Percentiles rank a stretch among this genome's conserved stretches.
These are phyloP conservation scores for Setomelanomma holmii DNA, from an alignment of 2,329 filamentous ascomycete genomes.

Conservation along the genomic window DNA sequence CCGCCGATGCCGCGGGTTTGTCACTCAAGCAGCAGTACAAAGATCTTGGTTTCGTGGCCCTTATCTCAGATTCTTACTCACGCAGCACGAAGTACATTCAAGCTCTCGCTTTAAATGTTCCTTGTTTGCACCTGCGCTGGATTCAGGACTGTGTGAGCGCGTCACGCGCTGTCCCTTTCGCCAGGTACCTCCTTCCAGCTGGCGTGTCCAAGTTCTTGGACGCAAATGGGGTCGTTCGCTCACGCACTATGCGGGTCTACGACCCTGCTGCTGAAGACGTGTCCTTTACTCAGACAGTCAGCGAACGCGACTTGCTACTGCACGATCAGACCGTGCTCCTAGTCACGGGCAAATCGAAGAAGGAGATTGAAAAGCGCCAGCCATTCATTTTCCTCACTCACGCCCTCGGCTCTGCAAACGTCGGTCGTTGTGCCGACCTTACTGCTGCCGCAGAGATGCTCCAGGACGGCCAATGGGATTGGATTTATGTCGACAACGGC, in stretches of 20 bases:
- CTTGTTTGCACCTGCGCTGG: conserved; percentile 86
- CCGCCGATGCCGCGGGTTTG: conserved; percentile 48
- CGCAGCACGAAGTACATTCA: conserved; percentile 93
- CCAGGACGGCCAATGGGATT: conserved; percentile 69
- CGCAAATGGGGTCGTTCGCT: conserved; percentile 71
- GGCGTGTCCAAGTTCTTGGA: conserved; percentile 80
- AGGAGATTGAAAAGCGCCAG: conserved; percentile 69
- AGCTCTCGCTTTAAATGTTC: conserved; percentile 86
- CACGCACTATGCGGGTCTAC: conserved; percentile 70
- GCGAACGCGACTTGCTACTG: conserved; percentile 66
- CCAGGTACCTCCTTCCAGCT: conserved; percentile 82
- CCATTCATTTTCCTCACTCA: conserved; percentile 82
- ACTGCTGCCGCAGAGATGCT: conserved; percentile 69
- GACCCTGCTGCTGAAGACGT: conserved; percentile 61
- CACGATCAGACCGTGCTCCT: conserved; percentile 72
- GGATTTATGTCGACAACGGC: conserved; percentile 82
- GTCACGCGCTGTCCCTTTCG: conserved; percentile 72
- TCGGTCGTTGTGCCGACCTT: conserved; percentile 71
- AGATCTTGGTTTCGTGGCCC: conserved; percentile 76
- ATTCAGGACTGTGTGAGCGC: conserved; percentile 73
- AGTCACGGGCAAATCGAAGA: conserved; percentile 69
- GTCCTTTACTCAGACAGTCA: conserved; percentile 35
- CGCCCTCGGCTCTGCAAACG: conserved; percentile 73
- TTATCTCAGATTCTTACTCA: conserved; percentile 86
- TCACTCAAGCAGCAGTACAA: conserved; percentile 61